These are phyloP conservation scores for Arabis alpina DNA, from an alignment of 345 rosid genomes.

Conservation along the genomic window DNA sequence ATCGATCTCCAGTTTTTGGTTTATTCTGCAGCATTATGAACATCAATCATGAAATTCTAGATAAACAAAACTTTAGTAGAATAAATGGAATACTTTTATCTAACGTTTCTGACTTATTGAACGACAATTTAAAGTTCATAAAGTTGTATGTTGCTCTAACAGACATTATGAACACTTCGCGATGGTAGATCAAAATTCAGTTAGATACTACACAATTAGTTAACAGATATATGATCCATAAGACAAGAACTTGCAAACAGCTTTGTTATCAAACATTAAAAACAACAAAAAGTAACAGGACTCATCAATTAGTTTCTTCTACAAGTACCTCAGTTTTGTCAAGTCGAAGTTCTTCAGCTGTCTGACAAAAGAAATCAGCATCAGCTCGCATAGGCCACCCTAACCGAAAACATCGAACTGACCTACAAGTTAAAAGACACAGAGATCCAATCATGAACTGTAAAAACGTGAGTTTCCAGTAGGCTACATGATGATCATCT, in stretches of 20 bases:
- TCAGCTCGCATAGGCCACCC: constrained; percentile 85
- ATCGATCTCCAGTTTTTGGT: constrained; percentile 42
- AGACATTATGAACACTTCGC: constrained; percentile 6
- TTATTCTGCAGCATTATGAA: constrained; percentile 45
- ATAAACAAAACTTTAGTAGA: not conserved
- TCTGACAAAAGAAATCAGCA: constrained; percentile 70
- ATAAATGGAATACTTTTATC: not conserved
- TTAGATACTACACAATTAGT: not conserved
- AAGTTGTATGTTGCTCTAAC: not conserved
- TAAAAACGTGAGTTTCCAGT: not conserved
- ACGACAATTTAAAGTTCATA: not conserved
- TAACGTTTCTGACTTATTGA: not conserved
- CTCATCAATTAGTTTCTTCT: constrained; percentile 20
- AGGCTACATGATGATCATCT: constrained; percentile 14
- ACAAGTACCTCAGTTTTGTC: constrained; percentile 54
- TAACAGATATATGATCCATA: not conserved
- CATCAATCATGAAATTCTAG: constrained; percentile 16
- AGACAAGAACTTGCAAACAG: not conserved
- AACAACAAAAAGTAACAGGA: not conserved
- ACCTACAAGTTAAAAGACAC: constrained; percentile 47
- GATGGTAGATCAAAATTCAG: not conserved
- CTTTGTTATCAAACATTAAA: not conserved
- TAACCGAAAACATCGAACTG: constrained; percentile 68
- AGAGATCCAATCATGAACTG: constrained; percentile 10
- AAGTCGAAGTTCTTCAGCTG: constrained; percentile 41